These are phyloP conservation scores for Scedosporium boydii DNA, from an alignment of 2,329 filamentous ascomycete species.

Conservation along the genomic window DNA sequence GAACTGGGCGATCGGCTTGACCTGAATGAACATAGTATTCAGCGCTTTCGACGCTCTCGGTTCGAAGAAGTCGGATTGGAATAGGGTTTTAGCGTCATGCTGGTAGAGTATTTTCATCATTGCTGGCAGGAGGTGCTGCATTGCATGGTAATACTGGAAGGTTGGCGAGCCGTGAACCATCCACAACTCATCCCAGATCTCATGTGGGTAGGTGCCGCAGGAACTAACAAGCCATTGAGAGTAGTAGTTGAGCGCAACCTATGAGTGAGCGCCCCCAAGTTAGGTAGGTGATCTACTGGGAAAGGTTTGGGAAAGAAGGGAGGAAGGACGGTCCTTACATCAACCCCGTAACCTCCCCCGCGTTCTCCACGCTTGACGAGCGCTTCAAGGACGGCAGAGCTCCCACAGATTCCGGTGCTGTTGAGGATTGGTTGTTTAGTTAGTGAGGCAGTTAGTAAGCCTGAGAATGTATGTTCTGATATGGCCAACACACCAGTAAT, in stretches of 20 bases:
- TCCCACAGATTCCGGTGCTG: slow-evolving; percentile 31
- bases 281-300: slow-evolving; percentile 24
- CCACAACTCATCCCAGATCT: slow-evolving; percentile 27
- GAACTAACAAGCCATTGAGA: slow-evolving; percentile 29
- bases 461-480: background rate
- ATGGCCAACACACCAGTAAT: slow-evolving; percentile 12
- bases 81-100: slow-evolving; percentile 24
- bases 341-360: background rate
- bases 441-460: background rate
- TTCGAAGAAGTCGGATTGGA: slow-evolving; percentile 40
- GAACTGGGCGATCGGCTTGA: slow-evolving; percentile 32
- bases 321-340: background rate
- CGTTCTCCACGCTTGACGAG: slow-evolving; percentile 25
- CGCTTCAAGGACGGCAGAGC: slow-evolving; percentile 29
- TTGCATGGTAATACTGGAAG: slow-evolving; percentile 41
- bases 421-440: background rate
- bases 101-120: slow-evolving; percentile 29
- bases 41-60: slow-evolving; percentile 4
- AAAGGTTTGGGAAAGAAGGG: background rate
- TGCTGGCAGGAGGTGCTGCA: slow-evolving; percentile 24
- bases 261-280: background rate
- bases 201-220: slow-evolving; percentile 26
- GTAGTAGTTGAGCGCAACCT: slow-evolving; percentile 30
- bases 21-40: slow-evolving; percentile 20
- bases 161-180: slow-evolving; percentile 33